A percentile compares a stretch with the other conserved stretches of the same genome.
These are phyloP conservation scores for Pleurotus platypus DNA, from an alignment of 768 basidiomycete genomes.

Conservation along the genomic window DNA sequence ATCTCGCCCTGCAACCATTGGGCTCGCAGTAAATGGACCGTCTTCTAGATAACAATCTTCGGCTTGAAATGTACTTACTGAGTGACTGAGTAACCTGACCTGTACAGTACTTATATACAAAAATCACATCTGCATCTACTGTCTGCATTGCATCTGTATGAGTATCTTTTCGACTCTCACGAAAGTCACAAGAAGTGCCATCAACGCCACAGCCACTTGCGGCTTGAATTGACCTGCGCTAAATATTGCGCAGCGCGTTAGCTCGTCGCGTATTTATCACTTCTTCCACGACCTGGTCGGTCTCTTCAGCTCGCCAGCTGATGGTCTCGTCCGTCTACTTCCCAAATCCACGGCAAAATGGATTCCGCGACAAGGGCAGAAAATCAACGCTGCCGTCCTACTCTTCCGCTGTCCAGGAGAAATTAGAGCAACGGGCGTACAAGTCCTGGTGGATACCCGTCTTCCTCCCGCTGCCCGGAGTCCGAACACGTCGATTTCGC, in stretches of 20 bases:
- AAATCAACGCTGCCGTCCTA: constrained; percentile 28
- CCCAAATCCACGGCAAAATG: constrained; percentile 42
- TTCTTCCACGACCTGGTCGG: not conserved
- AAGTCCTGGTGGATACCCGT: constrained; percentile 57
- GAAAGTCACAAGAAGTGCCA: not conserved
- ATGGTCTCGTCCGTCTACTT: constrained; percentile 50
- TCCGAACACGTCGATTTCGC: constrained; percentile 51
- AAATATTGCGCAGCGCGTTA: not conserved
- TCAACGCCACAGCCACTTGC: not conserved
- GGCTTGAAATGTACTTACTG: not conserved
- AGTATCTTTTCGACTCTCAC: not conserved
- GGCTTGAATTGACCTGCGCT: not conserved
- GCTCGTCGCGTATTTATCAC: not conserved
- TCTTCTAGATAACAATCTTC: constrained; percentile 6
- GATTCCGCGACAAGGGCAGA: constrained; percentile 32
- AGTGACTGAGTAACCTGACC: not conserved
- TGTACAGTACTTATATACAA: not conserved
- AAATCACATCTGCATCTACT: too few relatives aligned
- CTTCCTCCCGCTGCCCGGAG: constrained; percentile 57
- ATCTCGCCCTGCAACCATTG: constrained; percentile 69
- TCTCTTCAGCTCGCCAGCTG: not conserved
- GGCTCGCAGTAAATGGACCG: constrained; percentile 15
- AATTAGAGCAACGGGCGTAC: constrained; percentile 46
- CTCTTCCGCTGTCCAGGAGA: constrained; percentile 64
- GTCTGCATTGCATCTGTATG: too few relatives aligned